These are phyloP conservation scores for Termitomyces sp. DNA, from an alignment of 768 basidiomycete genomes.

Conservation along the genomic window DNA sequence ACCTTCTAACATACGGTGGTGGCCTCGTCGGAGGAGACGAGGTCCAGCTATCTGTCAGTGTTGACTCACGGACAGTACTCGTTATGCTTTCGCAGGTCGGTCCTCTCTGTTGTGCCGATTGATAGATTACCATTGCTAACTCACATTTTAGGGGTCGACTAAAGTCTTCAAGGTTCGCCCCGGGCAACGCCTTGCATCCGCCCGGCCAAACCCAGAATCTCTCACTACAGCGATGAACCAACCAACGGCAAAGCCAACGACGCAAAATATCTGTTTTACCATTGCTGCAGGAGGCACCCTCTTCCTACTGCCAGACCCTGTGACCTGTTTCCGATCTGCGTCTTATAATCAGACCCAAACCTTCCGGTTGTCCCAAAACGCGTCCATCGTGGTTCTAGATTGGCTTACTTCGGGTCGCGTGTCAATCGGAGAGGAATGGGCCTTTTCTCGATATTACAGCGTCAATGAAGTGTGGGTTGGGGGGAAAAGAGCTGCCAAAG, in stretches of 20 bases:
- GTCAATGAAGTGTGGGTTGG: slow-evolving; percentile 78
- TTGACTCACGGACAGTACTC: slow-evolving; percentile 56
- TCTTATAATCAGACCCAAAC: slow-evolving; percentile 83
- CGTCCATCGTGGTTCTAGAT: slow-evolving; percentile 78
- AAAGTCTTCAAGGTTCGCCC: slow-evolving; percentile 88
- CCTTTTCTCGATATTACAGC: slow-evolving; percentile 80
- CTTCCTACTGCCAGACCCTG: slow-evolving; percentile 87
- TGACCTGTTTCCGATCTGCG: slow-evolving; percentile 86
- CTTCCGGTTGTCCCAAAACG: slow-evolving; percentile 59
- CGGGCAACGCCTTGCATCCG: slow-evolving; percentile 55
- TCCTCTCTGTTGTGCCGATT: slow-evolving; percentile 3
- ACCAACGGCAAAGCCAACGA: slow-evolving; percentile 36
- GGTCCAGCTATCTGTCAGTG: slow-evolving; percentile 59
- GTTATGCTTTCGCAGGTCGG: slow-evolving; percentile 84
- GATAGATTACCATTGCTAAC: background rate
- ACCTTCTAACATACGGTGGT: slow-evolving; percentile 86
- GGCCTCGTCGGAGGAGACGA: slow-evolving; percentile 88
- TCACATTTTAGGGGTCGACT: slow-evolving; percentile 69
- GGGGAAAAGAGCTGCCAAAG: slow-evolving; percentile 67
- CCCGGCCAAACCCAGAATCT: slow-evolving; percentile 13
- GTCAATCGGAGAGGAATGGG: slow-evolving; percentile 86
- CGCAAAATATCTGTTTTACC: slow-evolving; percentile 60
- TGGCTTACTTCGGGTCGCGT: slow-evolving; percentile 91
- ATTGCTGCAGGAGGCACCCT: slow-evolving; percentile 56
- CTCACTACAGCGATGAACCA: background rate